Base-by-base conservation (phyloP, 2,329 filamentous ascomycete genomes). In the Coniochaeta prunicola region DNA sequence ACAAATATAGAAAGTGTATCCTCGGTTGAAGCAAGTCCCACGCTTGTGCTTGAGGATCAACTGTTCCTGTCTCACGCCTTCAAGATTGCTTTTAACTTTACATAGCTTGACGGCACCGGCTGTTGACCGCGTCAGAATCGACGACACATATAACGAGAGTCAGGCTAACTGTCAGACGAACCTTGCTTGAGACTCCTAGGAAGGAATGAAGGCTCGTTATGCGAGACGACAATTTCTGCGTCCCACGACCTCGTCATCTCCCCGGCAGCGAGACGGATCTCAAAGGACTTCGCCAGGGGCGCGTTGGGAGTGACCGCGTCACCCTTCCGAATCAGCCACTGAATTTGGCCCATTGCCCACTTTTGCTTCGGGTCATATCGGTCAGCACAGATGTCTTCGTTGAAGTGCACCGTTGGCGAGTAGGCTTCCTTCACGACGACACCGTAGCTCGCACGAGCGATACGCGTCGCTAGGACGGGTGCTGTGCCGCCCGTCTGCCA, bases 241-340 rank as follows among this genome's bases (percentile, higher is more conserved):
- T 75, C 70, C 72, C 72, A 78, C 1, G 65, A 64, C 33, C 73
- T 68, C 26, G 68, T 69, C 1, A 66, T 61, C 36, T 74, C 72
- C 5, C 66, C 65, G 0, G 69, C 65, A 2, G 66, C 68, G 0
- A 78, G 62, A 13, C 65, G 62, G 56, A 72, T 73, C 34, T 70
- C 69, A 13, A 74, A 74, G 1, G 69, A 63, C 21, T 72, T 72
- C 9, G 64, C 65, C 15, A 77, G 62, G 0, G 70, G 67, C 4
- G 42, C 57, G 45, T 69, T 73, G 0, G 75, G 73, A 36, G 74
- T 67, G 17, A 78, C 66, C 0, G 62, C 61, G 57, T 79, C 74
- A 2, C 74, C 76, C 74, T 77, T 77, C 31, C 64, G 69, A 24
- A 77, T 75, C 10, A 76, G 60, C 75, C 74, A 77, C 53, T 77